phyloP scores from a whole-genome alignment of 2,329 filamentous ascomycete genomes.

The Diaporthe longicolla region DNA sequence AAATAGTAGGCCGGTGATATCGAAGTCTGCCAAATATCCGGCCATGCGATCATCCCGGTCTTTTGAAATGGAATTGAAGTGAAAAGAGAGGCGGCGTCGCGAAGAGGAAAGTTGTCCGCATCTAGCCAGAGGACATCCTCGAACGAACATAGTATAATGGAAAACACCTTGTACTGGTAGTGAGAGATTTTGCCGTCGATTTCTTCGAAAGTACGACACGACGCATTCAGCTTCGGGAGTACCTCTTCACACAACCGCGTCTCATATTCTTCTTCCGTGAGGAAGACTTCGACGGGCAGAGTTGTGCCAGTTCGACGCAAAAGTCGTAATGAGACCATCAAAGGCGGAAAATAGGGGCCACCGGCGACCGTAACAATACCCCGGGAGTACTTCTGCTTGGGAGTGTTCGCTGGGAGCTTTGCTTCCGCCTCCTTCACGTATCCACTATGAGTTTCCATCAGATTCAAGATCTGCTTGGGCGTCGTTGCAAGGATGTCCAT shows the following conservation, averaged over 20 bases:
- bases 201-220: conserved; percentile 50
- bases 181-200: conserved; percentile 49
- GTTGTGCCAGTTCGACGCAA: conserved; percentile 63
- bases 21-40: conserved; percentile 65
- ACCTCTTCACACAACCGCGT: conserved; percentile 46
- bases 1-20: conserved; percentile 59
- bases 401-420: neutral
- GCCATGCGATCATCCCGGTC: conserved; percentile 69
- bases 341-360: neutral
- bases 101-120: conserved; percentile 66
- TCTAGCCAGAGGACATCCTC: conserved; percentile 72
- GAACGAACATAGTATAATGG: conserved; percentile 70
- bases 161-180: conserved; percentile 70
- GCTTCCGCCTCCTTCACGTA: neutral
- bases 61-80: conserved; percentile 63
- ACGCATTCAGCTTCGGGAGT: conserved; percentile 49
- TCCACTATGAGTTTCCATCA: conserved; percentile 10
- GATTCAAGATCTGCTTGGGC: conserved; percentile 2
- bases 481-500: conserved; percentile 15
- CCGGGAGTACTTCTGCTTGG: neutral
- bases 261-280: conserved; percentile 50
- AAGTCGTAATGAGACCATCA: conserved; percentile 63
- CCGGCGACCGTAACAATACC: conserved; percentile 24
- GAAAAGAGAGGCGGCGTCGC: conserved; percentile 58
- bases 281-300: conserved; percentile 59